Evolutionary conservation across 2,329 filamentous ascomycete genomes (phyloP).

Genomic region (Cladosporium sp.): DNA sequence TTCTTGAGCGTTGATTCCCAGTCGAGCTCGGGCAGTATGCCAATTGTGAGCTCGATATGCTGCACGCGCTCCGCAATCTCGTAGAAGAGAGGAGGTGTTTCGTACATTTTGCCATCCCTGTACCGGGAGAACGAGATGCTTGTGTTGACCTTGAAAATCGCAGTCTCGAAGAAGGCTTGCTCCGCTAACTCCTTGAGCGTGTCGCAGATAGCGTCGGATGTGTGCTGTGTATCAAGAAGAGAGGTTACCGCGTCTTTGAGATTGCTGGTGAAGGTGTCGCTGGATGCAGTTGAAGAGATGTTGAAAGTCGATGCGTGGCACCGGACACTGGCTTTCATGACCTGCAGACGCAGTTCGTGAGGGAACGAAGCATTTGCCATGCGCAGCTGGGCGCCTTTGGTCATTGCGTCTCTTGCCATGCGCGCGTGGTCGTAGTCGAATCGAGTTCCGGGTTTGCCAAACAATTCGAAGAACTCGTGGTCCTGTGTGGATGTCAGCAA

Average conservation of each 20-base stretch:
- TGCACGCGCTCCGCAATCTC: neutral
- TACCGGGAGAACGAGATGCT: neutral
- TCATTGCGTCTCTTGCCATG: constrained; percentile 3
- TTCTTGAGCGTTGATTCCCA: neutral
- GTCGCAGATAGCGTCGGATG: neutral
- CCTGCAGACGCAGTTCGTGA: neutral
- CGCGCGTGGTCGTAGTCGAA: neutral
- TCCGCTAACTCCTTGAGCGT: neutral
- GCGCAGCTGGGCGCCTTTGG: neutral
- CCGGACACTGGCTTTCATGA: neutral
- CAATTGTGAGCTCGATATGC: neutral
- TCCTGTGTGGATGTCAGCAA: neutral
- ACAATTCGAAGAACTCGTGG: neutral
- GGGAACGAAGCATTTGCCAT: neutral
- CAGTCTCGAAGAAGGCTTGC: neutral
- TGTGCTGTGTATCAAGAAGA: neutral
- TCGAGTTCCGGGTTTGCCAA: neutral
- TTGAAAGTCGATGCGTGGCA: neutral
- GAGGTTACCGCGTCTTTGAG: neutral
- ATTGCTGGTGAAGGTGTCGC: neutral
- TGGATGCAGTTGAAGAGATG: no score
- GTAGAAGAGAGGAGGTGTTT: neutral
- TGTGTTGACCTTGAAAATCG: neutral
- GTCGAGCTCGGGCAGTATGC: neutral
- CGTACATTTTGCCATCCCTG: neutral